These are phyloP conservation scores for Zalaria sp. DNA, from an alignment of 2,329 filamentous ascomycete species.

Conservation along the genomic window DNA sequence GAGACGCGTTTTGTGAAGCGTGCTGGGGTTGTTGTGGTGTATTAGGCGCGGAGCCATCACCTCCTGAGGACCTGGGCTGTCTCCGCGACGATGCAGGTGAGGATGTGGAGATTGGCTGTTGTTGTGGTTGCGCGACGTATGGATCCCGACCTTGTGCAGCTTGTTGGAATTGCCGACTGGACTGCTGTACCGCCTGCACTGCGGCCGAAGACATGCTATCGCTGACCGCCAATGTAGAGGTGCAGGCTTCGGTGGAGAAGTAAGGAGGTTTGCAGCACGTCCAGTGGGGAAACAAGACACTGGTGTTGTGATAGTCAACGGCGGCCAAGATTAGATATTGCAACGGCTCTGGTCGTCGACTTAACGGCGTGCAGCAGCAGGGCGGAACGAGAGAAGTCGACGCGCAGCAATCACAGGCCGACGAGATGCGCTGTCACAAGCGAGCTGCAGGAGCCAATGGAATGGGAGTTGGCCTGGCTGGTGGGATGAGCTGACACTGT, in stretches of 20 bases:
- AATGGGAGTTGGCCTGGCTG: too few relatives aligned
- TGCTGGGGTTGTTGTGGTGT: constrained; percentile 23
- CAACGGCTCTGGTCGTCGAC: too few relatives aligned
- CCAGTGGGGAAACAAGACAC: not conserved
- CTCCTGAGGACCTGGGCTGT: constrained; percentile 19
- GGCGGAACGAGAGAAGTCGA: too few relatives aligned
- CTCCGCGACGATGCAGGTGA: constrained; percentile 23
- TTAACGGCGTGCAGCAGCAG: too few relatives aligned
- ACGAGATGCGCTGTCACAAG: too few relatives aligned
- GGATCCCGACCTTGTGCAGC: constrained; percentile 3
- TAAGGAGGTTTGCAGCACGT: not conserved
- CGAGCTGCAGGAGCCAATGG: too few relatives aligned
- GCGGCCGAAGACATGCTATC: constrained; percentile 18
- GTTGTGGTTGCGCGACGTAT: constrained; percentile 8
- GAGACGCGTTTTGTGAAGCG: constrained; percentile 18
- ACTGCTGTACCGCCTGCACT: constrained; percentile 13
- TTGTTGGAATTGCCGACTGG: constrained; percentile 13
- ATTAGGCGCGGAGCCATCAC: constrained; percentile 26
- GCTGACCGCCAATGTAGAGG: constrained; percentile 1
- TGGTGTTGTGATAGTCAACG: not conserved
- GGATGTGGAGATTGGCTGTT: constrained; percentile 9
- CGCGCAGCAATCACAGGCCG: too few relatives aligned
- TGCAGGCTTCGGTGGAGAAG: not conserved
- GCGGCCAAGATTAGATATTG: not conserved
- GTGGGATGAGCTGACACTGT: too few relatives aligned